These are phyloP conservation scores for Coriolopsis trogii DNA, from an alignment of 1,284 basidiomycete genomes.

Conservation along the genomic window DNA sequence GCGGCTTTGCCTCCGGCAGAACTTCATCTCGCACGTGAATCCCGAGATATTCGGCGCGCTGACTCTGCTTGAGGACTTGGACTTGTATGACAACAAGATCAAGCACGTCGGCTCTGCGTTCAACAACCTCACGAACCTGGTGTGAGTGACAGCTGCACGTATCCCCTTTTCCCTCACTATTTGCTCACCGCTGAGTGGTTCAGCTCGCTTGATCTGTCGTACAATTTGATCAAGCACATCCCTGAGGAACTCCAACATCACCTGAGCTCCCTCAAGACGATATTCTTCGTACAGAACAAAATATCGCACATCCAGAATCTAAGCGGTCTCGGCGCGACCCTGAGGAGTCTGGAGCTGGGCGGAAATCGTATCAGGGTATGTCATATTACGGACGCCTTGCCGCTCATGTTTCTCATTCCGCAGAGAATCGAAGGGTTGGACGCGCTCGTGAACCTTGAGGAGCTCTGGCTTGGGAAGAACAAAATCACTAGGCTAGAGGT, in stretches of 20 bases:
- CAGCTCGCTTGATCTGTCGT: slow-evolving; percentile 90
- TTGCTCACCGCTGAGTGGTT: not conserved
- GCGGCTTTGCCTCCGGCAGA: slow-evolving; percentile 89
- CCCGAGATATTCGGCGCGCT: slow-evolving; percentile 68
- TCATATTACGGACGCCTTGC: not conserved
- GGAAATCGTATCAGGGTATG: slow-evolving; percentile 88
- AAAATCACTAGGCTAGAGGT: slow-evolving; percentile 91
- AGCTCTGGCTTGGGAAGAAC: slow-evolving; percentile 98
- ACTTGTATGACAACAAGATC: slow-evolving; percentile 95
- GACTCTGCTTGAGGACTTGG: slow-evolving; percentile 81
- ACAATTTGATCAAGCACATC: slow-evolving; percentile 83
- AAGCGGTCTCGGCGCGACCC: slow-evolving; percentile 56
- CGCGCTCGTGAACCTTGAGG: slow-evolving; percentile 81
- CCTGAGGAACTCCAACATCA: slow-evolving; percentile 60
- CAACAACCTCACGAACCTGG: slow-evolving; percentile 61
- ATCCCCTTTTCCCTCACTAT: not conserved
- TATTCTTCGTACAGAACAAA: slow-evolving; percentile 97
- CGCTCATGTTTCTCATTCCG: not conserved
- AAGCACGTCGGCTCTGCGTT: slow-evolving; percentile 73
- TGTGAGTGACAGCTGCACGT: slow-evolving; percentile 51
- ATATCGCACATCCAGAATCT: slow-evolving; percentile 81
- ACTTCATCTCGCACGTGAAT: slow-evolving; percentile 77
- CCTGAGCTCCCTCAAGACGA: slow-evolving; percentile 68
- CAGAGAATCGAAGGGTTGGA: slow-evolving; percentile 90
- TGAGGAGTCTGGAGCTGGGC: slow-evolving; percentile 90